phyloP scores from a whole-genome alignment of 2,329 filamentous ascomycete species.

The Aspergillus cejpii region DNA sequence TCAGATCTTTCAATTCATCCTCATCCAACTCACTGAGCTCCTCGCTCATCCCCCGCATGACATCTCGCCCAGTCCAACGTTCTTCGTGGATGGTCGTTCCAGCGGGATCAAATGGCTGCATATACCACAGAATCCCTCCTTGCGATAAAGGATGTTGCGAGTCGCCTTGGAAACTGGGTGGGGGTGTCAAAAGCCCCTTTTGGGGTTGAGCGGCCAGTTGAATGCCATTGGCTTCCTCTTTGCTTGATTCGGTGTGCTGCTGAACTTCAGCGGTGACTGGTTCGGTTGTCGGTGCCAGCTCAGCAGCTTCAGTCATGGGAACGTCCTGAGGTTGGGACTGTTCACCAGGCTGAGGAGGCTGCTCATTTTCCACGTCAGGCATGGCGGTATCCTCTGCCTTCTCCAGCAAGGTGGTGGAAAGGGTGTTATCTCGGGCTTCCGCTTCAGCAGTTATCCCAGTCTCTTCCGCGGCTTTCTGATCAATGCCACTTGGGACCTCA shows the following conservation, averaged over 20 bases:
- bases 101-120: slow-evolving; percentile 68
- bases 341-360: slow-evolving; percentile 1
- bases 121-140: slow-evolving; percentile 83
- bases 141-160: slow-evolving; percentile 51
- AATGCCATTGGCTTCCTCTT: slow-evolving; percentile 17
- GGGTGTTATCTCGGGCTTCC: slow-evolving; percentile 23
- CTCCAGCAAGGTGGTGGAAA: slow-evolving; percentile 8
- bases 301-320: slow-evolving; percentile 8
- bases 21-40: slow-evolving; percentile 89
- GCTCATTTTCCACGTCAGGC: slow-evolving; percentile 11
- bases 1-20: slow-evolving; percentile 70
- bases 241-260: slow-evolving; percentile 27
- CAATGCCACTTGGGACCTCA: slow-evolving; percentile 34
- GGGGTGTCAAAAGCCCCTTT: slow-evolving; percentile 35
- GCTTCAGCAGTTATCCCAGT: slow-evolving; percentile 16
- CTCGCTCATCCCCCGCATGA: slow-evolving; percentile 69
- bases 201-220: slow-evolving; percentile 37
- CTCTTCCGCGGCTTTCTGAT: slow-evolving; percentile 26
- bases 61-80: slow-evolving; percentile 64
- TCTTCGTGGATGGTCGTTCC: slow-evolving; percentile 76
- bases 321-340: slow-evolving; percentile 8
- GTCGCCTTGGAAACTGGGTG: slow-evolving; percentile 38
- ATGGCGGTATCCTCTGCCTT: slow-evolving; percentile 10
- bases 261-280: slow-evolving; percentile 30
- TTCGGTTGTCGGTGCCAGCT: slow-evolving; percentile 24